These are phyloP conservation scores for Phytopythium sindhum DNA, from an alignment of 352 stramenopile genomes.

Conservation along the genomic window DNA sequence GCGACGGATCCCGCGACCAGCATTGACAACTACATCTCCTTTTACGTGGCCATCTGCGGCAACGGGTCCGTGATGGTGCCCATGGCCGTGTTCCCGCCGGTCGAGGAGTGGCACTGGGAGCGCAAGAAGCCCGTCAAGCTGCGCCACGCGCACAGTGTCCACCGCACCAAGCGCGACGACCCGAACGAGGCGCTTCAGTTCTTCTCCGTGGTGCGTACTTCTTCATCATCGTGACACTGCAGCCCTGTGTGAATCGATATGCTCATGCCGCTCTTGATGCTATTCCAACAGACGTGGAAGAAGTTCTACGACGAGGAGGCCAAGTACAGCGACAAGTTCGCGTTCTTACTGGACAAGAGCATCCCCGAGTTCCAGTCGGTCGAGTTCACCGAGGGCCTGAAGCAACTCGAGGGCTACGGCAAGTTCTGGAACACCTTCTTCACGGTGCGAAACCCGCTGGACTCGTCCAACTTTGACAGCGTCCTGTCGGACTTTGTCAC, in stretches of 20 bases:
- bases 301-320: constrained; percentile 88
- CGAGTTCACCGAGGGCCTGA: constrained; percentile 69
- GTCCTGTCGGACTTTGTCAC: constrained; percentile 65
- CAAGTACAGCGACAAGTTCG: constrained; percentile 86
- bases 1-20: constrained; percentile 15
- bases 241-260: background rate
- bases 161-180: constrained; percentile 67
- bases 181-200: constrained; percentile 77
- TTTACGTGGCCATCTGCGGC: constrained; percentile 84
- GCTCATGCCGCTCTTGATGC: background rate
- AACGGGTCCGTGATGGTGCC: constrained; percentile 86
- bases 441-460: constrained; percentile 70
- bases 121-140: constrained; percentile 83
- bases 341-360: constrained; percentile 64
- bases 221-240: background rate
- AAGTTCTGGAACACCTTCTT: constrained; percentile 84
- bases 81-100: constrained; percentile 80
- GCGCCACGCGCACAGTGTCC: constrained; percentile 76
- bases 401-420: constrained; percentile 74
- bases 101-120: constrained; percentile 81
- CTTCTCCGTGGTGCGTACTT: constrained; percentile 59
- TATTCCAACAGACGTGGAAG: constrained; percentile 60
- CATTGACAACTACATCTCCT: constrained; percentile 67
- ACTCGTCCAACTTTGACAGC: constrained; percentile 70
- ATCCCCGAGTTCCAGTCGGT: constrained; percentile 64